phyloP scores from a whole-genome alignment of 2,329 filamentous ascomycete genomes.

The Cadophora gregata region DNA sequence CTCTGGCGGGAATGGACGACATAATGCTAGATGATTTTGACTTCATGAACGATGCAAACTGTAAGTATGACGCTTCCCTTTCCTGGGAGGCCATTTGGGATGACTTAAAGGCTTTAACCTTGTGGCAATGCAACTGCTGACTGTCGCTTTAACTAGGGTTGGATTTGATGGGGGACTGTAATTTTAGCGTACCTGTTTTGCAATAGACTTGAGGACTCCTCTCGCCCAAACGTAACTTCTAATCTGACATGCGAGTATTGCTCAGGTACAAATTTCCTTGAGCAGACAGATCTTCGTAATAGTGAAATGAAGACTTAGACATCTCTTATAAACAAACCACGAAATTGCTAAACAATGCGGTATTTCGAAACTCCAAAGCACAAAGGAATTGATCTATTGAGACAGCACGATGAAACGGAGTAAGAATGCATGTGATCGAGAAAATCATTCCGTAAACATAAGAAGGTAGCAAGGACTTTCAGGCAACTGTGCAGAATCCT shows the following conservation, averaged over 20 bases:
- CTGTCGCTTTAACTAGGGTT: constrained; percentile 6
- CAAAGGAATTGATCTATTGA: not conserved
- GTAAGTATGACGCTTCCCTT: not conserved
- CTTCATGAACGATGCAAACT: constrained; percentile 27
- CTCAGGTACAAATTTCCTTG: not conserved
- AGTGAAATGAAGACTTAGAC: not conserved
- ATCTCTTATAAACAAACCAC: not conserved
- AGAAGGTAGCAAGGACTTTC: not conserved
- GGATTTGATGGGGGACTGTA: constrained; percentile 27
- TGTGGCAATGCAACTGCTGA: not conserved
- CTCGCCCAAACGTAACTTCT: not conserved
- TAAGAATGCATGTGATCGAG: not conserved
- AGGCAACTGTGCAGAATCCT: not conserved
- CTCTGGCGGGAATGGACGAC: not conserved
- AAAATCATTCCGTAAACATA: not conserved
- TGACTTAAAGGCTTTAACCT: not conserved
- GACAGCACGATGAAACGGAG: not conserved
- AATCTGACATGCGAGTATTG: not conserved
- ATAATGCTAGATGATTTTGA: constrained; percentile 18
- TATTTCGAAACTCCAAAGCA: not conserved
- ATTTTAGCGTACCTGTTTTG: constrained; percentile 19
- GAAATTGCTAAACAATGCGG: not conserved
- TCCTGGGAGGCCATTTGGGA: not conserved
- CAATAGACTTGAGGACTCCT: not conserved
- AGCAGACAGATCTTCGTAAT: too few relatives aligned